Percentiles rank a stretch among this genome's conserved stretches.
Evolutionary conservation across 805 yeast species (phyloP).

Genomic region (Hemisphaericaspora nanyangensis): DNA sequence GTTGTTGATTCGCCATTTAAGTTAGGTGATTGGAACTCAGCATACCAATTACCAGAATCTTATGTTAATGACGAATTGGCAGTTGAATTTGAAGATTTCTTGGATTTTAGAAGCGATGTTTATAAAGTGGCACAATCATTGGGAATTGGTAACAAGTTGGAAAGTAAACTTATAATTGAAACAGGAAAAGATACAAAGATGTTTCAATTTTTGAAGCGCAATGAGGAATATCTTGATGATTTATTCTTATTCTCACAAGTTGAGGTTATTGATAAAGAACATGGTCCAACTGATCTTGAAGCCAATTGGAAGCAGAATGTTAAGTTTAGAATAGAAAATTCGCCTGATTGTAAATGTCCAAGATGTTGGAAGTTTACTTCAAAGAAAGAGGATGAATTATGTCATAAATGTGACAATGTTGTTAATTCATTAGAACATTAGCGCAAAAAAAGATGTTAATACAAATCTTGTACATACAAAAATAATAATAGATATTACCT

Average conservation of each 20-base stretch:
- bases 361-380: conserved; percentile 89
- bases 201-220: conserved; percentile 15
- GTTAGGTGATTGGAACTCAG: conserved; percentile 37
- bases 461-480: not conserved
- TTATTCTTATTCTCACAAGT: conserved; percentile 65
- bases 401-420: conserved; percentile 59
- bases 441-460: no score
- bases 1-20: conserved; percentile 43
- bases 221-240: conserved; percentile 27
- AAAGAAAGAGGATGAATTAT: conserved; percentile 47
- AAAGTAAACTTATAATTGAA: conserved; percentile 39
- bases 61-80: conserved; percentile 35
- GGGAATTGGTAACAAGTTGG: conserved; percentile 55
- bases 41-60: conserved; percentile 25
- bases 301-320: conserved; percentile 14
- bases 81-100: conserved; percentile 42
- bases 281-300: not conserved
- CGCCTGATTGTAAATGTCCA: conserved; percentile 67
- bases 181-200: not conserved
- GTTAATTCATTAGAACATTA: conserved; percentile 3
- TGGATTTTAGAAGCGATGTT: conserved; percentile 46
- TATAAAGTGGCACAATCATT: conserved; percentile 46
- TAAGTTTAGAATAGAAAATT: conserved; percentile 33
- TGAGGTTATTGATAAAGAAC: conserved; percentile 18
- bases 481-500: no score